Evolutionary conservation across 441 rosid genomes (phyloP).

Genomic region (Adansonia rubrostipa): DNA sequence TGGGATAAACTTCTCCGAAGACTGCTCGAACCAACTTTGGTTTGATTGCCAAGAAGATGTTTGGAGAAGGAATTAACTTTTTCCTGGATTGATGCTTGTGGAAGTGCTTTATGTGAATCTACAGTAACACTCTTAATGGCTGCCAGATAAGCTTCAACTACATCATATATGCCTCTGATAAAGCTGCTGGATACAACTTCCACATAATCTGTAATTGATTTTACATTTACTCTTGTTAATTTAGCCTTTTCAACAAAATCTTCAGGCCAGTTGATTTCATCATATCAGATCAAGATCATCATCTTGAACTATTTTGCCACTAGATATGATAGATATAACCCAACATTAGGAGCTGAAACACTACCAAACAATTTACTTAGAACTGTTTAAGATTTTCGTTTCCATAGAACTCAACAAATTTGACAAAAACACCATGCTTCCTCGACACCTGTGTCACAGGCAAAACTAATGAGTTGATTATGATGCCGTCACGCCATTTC

Average conservation of each 20-base stretch:
- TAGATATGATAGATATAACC: constrained; percentile 75
- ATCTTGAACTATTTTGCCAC: constrained; percentile 61
- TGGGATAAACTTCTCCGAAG: no score
- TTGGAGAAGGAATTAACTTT: constrained; percentile 70
- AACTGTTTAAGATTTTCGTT: no score
- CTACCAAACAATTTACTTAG: constrained; percentile 54
- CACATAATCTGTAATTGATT: constrained; percentile 63
- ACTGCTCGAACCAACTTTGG: neutral
- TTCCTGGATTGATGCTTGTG: constrained; percentile 58
- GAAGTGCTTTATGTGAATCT: constrained; percentile 55
- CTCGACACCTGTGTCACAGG: no score
- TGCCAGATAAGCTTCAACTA: constrained; percentile 73
- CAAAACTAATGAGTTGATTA: no score
- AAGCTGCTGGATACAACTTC: constrained; percentile 84
- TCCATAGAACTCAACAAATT: no score
- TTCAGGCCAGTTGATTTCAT: constrained; percentile 86
- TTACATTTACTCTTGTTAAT: constrained; percentile 67
- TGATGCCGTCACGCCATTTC: no score
- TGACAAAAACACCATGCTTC: no score
- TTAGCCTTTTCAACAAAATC: constrained; percentile 86
- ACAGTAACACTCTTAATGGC: constrained; percentile 62
- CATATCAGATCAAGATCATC: constrained; percentile 53
- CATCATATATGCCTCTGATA: constrained; percentile 89
- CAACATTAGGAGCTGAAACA: constrained; percentile 73
- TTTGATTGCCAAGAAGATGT: constrained; percentile 57